Conservation (phyloP, 1,284 basidiomycete species). For the Inonotus obliquus region DNA sequence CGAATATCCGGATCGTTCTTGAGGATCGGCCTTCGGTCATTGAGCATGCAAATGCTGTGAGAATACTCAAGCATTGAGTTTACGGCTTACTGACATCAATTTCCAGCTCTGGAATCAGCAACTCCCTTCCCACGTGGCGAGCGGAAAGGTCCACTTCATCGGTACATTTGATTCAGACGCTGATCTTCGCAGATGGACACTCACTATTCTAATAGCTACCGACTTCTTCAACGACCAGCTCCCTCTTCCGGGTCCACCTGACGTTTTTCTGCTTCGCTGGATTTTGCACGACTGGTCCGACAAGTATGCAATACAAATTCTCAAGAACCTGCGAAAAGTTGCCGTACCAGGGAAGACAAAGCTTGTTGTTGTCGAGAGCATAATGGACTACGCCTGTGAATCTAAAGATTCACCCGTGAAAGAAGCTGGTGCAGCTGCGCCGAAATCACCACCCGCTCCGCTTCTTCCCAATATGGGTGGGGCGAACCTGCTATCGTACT, state of each 20-base stretch:
- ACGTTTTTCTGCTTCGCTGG: slow-evolving; percentile 25
- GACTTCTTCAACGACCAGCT: slow-evolving; percentile 29
- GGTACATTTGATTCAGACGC: no score
- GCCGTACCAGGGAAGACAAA: slow-evolving; percentile 22
- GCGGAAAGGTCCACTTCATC: slow-evolving; percentile 17
- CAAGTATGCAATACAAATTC: slow-evolving; percentile 22
- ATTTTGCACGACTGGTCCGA: slow-evolving; percentile 29
- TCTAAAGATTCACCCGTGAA: background rate
- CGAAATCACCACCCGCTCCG: slow-evolving; percentile 14
- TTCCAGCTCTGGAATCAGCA: slow-evolving; percentile 8
- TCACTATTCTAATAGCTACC: slow-evolving; percentile 20
- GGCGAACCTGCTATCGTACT: slow-evolving; percentile 15
- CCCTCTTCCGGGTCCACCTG: slow-evolving; percentile 18
- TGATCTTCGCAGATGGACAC: no score
- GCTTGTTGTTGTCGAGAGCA: slow-evolving; percentile 27
- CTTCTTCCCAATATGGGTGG: slow-evolving; percentile 19
- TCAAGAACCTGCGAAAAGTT: slow-evolving; percentile 25
- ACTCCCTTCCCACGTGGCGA: background rate
- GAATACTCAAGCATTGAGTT: background rate
- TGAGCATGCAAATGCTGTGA: slow-evolving; percentile 5
- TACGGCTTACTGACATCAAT: background rate
- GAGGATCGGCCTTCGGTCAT: slow-evolving; percentile 20
- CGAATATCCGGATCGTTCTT: slow-evolving; percentile 20
- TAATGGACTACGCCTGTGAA: slow-evolving; percentile 23
- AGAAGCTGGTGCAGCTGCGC: background rate